Evolutionary conservation across 1,284 basidiomycete genomes (phyloP).

Genomic region (Puccinia novopanici): DNA sequence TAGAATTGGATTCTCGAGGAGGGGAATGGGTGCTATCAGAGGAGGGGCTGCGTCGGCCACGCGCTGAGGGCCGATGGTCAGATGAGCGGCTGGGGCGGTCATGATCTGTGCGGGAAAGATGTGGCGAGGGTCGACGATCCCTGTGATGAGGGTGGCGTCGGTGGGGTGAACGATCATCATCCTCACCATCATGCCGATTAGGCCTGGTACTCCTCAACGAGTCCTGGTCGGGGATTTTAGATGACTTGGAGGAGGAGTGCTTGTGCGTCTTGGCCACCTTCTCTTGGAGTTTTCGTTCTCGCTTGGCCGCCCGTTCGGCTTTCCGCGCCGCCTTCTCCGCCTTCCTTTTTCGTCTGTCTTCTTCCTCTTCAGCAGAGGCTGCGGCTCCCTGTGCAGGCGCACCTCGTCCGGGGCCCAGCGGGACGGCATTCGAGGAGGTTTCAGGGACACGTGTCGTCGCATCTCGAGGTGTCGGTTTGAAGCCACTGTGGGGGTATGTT

Average conservation of each 20-base stretch:
- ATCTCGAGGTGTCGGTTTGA: slow-evolving; percentile 35
- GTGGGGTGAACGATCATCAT: slow-evolving; percentile 15
- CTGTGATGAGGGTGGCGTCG: slow-evolving; percentile 2
- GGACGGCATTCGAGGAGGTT: slow-evolving; percentile 36
- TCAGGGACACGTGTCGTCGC: background rate
- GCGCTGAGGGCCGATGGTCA: background rate
- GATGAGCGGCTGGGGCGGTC: slow-evolving; percentile 4
- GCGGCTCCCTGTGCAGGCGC: background rate
- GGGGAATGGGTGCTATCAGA: slow-evolving; percentile 7
- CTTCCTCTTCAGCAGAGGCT: background rate
- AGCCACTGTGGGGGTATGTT: slow-evolving; percentile 9
- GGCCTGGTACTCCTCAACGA: background rate
- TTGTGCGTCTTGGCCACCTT: slow-evolving; percentile 1
- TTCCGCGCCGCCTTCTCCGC: slow-evolving; percentile 42
- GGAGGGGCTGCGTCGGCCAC: background rate
- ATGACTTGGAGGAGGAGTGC: background rate
- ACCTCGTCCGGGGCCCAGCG: slow-evolving; percentile 2
- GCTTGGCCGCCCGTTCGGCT: slow-evolving; percentile 18
- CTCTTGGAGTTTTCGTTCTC: slow-evolving; percentile 12
- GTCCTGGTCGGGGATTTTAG: background rate
- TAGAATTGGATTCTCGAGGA: background rate
- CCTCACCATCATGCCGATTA: background rate
- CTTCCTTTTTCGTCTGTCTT: slow-evolving; percentile 9
- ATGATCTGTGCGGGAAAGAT: slow-evolving; percentile 13
- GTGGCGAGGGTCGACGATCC: background rate